Evolutionary conservation across 345 rosid species (phyloP), one percentile per base, ranked within the genome.

Genomic region (Eucalyptus sp.): DNA sequence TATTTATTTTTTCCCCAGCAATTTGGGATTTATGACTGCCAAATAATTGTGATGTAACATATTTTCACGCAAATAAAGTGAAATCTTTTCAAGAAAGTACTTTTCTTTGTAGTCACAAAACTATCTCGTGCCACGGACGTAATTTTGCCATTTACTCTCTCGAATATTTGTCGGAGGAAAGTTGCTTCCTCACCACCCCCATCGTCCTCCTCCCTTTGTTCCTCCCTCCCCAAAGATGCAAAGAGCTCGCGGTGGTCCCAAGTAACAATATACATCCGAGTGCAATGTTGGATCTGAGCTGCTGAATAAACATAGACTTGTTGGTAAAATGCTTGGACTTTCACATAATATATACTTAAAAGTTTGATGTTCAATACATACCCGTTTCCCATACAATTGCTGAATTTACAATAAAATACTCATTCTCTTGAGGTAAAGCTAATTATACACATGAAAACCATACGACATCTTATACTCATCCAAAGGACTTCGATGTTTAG

Each of bases 101-200:
- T 52, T 17, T 17, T 10, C 5, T 5, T 41, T 8, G 46, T 20
- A 22, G 48, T 44, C 46, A 37, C 83, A 3, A 44, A 41, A 16
- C 27, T 41, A 20, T 43, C 22, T 41, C 27, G 8, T 37, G 27
- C 15, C 15, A 18, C 10, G 10, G 8, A 76, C 20, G 27, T 41
- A 20, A 10, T 41, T 76, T 18, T 20, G 48, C 15, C 15, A 12
- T 20, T 33, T 71, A 11, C 81, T 17, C 44, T 33, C 44, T 71
- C 46, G 4, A 66, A 66, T 66, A 31, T 66, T 66, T 15, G 79
- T 15, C 1, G 3, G 41, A 8, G 79, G 41, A 64, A 52, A 3
- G 58, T 52, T 0, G 2, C 66, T 25, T 58, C n/a, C 66, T 2
- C n/a, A 1, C n/a, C n/a, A 3, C 13, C 66, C 24, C 58, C 25